phyloP scores from a whole-genome alignment of 768 basidiomycete species.

The Tylopilus plumbeoviolaceoides region DNA sequence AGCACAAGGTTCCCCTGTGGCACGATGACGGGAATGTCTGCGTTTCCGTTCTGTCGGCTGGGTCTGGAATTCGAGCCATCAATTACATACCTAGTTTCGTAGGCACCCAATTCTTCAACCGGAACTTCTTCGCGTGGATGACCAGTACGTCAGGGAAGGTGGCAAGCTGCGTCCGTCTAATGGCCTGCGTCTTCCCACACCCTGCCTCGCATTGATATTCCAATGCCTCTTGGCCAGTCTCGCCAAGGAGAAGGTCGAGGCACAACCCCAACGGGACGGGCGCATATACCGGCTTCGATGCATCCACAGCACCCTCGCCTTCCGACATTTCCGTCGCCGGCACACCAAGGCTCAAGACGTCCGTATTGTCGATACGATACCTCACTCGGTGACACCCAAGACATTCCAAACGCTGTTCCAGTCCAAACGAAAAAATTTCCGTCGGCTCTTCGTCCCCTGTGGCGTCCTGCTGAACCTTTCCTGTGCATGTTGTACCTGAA shows the following conservation, averaged over 20 bases:
- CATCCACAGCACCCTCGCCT: neutral
- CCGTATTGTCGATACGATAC: slow-evolving; percentile 72
- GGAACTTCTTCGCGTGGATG: slow-evolving; percentile 90
- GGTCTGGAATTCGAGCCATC: neutral
- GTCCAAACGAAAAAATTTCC: slow-evolving; percentile 69
- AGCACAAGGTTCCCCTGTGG: slow-evolving; percentile 61
- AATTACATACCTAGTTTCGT: slow-evolving; percentile 73
- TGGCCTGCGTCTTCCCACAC: slow-evolving; percentile 58
- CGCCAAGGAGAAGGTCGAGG: slow-evolving; percentile 45
- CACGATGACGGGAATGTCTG: slow-evolving; percentile 83
- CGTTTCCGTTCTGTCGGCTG: neutral
- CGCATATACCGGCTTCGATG: slow-evolving; percentile 53
- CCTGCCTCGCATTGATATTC: slow-evolving; percentile 84
- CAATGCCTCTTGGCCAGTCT: slow-evolving; percentile 54
- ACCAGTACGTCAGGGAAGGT: slow-evolving; percentile 88
- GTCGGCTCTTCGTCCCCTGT: slow-evolving; percentile 55
- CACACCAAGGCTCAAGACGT: slow-evolving; percentile 77
- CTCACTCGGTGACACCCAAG: slow-evolving; percentile 71
- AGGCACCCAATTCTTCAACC: slow-evolving; percentile 95
- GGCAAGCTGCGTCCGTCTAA: slow-evolving; percentile 70
- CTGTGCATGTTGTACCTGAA: neutral
- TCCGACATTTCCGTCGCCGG: slow-evolving; percentile 46
- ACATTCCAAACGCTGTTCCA: slow-evolving; percentile 89
- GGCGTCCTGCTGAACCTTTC: neutral
- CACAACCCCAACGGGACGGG: slow-evolving; percentile 60